Conservation (phyloP, 192 early-diverging fungal genomes). For the Coemansia sp. region DNA sequence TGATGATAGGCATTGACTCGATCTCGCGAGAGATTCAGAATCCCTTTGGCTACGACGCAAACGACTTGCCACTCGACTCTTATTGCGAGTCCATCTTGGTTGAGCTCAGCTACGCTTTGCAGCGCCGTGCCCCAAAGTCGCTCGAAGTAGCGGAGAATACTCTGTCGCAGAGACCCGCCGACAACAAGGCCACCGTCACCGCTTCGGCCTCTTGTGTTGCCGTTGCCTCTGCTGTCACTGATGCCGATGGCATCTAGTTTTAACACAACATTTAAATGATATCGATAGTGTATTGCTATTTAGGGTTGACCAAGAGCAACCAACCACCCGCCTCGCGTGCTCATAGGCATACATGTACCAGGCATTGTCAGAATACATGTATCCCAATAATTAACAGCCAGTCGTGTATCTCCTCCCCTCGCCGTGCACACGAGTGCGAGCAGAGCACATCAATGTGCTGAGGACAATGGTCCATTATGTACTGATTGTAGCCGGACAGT, state of each 20-base stretch:
- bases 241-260: not conserved
- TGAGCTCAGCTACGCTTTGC: conserved; percentile 40
- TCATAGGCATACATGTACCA: no score
- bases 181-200: not conserved
- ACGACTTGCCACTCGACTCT: conserved; percentile 66
- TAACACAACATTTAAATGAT: not conserved
- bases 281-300: no score
- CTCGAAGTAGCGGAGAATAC: conserved; percentile 22
- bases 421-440: not conserved
- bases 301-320: no score
- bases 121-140: conserved; percentile 29
- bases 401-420: not conserved
- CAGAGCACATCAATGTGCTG: not conserved
- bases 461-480: conserved; percentile 2
- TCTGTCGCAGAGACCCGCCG: conserved; percentile 3
- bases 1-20: conserved; percentile 78
- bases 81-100: conserved; percentile 53
- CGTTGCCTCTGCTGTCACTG: conserved; percentile 2
- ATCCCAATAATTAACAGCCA: not conserved
- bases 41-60: conserved; percentile 81
- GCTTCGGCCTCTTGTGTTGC: not conserved
- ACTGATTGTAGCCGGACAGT: conserved; percentile 1
- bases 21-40: conserved; percentile 93
- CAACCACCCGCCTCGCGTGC: no score
- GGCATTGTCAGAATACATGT: no score